Conservation (phyloP, 2,329 filamentous ascomycete species). For the Diaporthe nobilis region DNA sequence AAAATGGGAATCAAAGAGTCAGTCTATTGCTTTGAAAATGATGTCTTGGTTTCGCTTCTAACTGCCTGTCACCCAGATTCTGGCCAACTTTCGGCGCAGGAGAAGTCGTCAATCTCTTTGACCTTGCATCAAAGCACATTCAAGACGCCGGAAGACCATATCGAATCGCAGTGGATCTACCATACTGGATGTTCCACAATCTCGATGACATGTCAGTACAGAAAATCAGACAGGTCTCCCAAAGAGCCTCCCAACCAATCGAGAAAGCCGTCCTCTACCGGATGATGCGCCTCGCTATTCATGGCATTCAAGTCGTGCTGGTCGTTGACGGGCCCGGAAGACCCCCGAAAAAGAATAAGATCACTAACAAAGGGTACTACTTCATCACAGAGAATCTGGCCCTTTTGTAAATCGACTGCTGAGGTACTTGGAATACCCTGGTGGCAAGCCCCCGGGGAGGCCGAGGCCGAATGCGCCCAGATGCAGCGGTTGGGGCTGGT, state of each 20-base stretch:
- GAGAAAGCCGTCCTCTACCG: conserved; percentile 7
- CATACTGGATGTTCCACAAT: neutral
- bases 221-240: neutral
- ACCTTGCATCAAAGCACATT: conserved; percentile 1
- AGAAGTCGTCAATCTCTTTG: neutral
- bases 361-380: neutral
- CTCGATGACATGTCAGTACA: neutral
- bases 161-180: conserved; percentile 1
- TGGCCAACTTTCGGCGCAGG: neutral
- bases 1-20: neutral
- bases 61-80: neutral
- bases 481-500: conserved; percentile 86
- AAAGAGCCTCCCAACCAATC: neutral
- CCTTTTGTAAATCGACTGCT: neutral
- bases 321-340: neutral
- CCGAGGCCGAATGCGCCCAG: conserved; percentile 93
- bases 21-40: neutral
- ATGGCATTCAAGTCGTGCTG: neutral
- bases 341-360: neutral
- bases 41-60: neutral
- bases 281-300: neutral
- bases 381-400: neutral
- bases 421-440: neutral
- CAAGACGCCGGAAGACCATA: neutral
- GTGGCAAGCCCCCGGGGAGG: conserved; percentile 83